These are phyloP conservation scores for Secale cereale DNA, from an alignment of 176 grass and related monocot species.

Conservation along the genomic window DNA sequence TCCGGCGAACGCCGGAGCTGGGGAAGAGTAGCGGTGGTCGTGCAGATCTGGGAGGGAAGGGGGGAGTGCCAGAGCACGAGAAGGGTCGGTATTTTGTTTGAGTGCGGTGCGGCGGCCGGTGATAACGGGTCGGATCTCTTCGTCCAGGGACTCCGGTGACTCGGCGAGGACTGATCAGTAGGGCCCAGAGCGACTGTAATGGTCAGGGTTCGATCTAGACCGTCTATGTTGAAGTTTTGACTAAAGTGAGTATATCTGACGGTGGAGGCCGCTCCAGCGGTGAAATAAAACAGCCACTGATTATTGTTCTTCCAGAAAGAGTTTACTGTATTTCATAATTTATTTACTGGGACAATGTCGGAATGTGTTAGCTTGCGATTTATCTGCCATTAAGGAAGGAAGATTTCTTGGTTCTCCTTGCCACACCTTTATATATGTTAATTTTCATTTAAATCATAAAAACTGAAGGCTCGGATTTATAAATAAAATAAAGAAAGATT, in stretches of 20 bases:
- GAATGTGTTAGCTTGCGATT: too few species aligned
- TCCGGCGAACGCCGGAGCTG: constrained; percentile 44
- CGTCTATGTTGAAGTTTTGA: background rate
- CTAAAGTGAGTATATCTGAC: background rate
- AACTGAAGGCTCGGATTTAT: too few species aligned
- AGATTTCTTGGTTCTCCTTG: too few species aligned
- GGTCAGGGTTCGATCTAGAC: background rate
- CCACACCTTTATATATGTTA: too few species aligned
- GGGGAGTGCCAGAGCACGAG: background rate
- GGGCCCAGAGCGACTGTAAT: background rate
- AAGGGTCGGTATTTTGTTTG: background rate
- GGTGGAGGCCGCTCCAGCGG: background rate
- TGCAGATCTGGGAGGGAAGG: constrained; percentile 24
- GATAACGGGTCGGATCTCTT: constrained; percentile 25
- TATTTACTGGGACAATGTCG: too few species aligned
- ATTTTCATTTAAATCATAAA: too few species aligned
- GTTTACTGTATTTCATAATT: too few species aligned
- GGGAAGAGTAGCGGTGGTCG: constrained; percentile 4
- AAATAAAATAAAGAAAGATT: too few species aligned
- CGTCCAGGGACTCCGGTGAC: background rate
- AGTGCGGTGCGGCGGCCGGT: background rate
- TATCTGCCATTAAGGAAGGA: too few species aligned
- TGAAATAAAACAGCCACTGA: background rate
- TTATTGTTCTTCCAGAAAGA: background rate
- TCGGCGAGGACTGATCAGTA: background rate